These are phyloP conservation scores for Penicillium simplicissimum DNA, from an alignment of 495 filamentous ascomycete genomes.

Conservation along the genomic window DNA sequence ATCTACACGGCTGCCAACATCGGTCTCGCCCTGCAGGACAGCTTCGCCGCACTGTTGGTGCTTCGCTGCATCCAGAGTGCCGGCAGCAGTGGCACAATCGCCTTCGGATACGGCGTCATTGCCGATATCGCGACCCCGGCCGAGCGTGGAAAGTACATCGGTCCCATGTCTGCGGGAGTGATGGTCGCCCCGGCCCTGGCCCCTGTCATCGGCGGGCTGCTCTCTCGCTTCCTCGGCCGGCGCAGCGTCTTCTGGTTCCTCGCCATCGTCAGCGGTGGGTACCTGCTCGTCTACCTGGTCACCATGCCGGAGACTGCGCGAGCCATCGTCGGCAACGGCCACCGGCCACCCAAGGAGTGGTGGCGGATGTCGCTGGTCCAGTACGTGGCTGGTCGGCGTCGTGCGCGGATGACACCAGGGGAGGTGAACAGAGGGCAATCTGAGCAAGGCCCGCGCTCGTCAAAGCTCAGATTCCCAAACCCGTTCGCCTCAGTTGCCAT, in stretches of 20 bases:
- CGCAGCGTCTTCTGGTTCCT: constrained; percentile 49
- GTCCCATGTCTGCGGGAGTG: constrained; percentile 30
- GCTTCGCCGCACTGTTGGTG: constrained; percentile 39
- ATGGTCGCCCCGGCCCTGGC: constrained; percentile 36
- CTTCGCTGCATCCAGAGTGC: constrained; percentile 44
- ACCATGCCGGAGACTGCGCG: constrained; percentile 68
- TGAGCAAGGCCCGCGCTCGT: constrained; percentile 9
- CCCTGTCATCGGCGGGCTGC: constrained; percentile 44
- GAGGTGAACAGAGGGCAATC: neutral
- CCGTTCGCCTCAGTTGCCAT: constrained; percentile 62
- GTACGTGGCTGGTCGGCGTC: neutral
- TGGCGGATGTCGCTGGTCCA: constrained; percentile 2
- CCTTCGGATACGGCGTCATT: constrained; percentile 5
- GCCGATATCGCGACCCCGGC: constrained; percentile 59
- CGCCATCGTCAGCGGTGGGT: constrained; percentile 31
- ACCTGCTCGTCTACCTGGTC: constrained; percentile 47
- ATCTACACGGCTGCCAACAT: constrained; percentile 43
- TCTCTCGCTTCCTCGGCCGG: constrained; percentile 40
- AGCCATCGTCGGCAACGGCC: constrained; percentile 70
- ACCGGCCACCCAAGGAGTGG: constrained; percentile 11
- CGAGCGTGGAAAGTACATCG: constrained; percentile 63
- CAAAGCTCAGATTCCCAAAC: constrained; percentile 63
- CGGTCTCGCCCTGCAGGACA: constrained; percentile 41
- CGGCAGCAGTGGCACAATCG: constrained; percentile 24
- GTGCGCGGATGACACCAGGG: neutral